Base-by-base conservation (phyloP, 2,329 filamentous ascomycete genomes). In the Ophiostoma sp. region DNA sequence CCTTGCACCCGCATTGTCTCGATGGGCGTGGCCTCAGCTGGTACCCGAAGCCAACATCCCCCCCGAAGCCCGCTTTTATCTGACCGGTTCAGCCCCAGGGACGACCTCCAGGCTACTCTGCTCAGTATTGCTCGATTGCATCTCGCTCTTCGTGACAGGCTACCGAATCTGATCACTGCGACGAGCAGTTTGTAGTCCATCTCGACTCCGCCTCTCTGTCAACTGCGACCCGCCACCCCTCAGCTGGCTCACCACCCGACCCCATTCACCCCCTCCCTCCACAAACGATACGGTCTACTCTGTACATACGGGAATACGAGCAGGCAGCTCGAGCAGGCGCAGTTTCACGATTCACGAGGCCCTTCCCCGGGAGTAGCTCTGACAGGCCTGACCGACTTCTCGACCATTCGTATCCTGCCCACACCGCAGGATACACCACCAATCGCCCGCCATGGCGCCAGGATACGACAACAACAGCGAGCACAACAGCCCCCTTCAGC, bases 391-490 rank as follows among this genome's bases (percentile, higher is more conserved):
- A 65, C 62, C 60, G 31, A 27, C 60, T 20, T 64, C 20, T 35
- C 10, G 57, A 33, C 57, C 15, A 33, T 17, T 33, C 57, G 57
- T 62, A 62, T 62, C 27, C 57, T 62, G 57, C 57, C 27, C 11
- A 33, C 15, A 62, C 57, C 23, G 57, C 57, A 62, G 57, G 57
- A 62, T 33, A 62, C 57, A 20, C 57, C 5, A 23, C n/a, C n/a
- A 10, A 65, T 39, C 17, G 35, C 23, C 65, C 13, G 39, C 48
- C 27, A 72, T 72, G 71, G 71, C 35, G 33, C 31, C 68, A 20
- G 82, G 82, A 73, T 82, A 83, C 76, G 81, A 81, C 74, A 79
- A 79, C 75, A 78, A 78, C 74, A 57, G 23, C 76, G 81, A 82
- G 73, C 78, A 77, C 74, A 78, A 77, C 64, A 69, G 71, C 67